phyloP scores from a whole-genome alignment of 768 basidiomycete species.

The Mycena kentingensis region DNA sequence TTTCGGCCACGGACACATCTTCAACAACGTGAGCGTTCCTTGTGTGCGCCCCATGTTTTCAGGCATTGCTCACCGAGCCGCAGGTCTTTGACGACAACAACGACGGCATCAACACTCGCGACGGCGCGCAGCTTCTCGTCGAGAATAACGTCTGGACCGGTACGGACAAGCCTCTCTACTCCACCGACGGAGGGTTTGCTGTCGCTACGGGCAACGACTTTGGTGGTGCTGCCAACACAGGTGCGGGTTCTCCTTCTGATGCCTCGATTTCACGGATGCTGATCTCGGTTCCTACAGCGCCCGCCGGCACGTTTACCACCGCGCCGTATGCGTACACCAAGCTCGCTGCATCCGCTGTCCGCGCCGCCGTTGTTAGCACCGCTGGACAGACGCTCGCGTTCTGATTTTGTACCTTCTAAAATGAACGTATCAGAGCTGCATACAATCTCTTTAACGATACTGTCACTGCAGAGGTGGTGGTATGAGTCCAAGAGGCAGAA shows the following conservation, averaged over 20 bases:
- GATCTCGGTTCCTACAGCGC: slow-evolving; percentile 26
- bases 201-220: slow-evolving; percentile 42
- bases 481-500: no score
- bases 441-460: no score
- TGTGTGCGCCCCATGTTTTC: background rate
- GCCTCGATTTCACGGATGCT: no score
- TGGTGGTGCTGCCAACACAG: slow-evolving; percentile 35
- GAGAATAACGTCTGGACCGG: slow-evolving; percentile 50
- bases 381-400: no score
- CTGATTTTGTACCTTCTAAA: no score
- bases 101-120: slow-evolving; percentile 47
- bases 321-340: slow-evolving; percentile 39
- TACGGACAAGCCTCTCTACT: slow-evolving; percentile 43
- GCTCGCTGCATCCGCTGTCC: slow-evolving; percentile 28
- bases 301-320: slow-evolving; percentile 34
- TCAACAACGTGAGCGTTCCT: slow-evolving; percentile 38
- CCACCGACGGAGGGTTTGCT: slow-evolving; percentile 44
- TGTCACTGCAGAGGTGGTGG: no score
- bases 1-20: slow-evolving; percentile 49
- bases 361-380: slow-evolving; percentile 33
- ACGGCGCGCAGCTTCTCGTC: slow-evolving; percentile 47
- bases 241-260: background rate
- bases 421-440: no score
- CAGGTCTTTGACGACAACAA: slow-evolving; percentile 41
- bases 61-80: background rate